phyloP scores from a whole-genome alignment of 2,329 filamentous ascomycete species.

The Calonectria montana region DNA sequence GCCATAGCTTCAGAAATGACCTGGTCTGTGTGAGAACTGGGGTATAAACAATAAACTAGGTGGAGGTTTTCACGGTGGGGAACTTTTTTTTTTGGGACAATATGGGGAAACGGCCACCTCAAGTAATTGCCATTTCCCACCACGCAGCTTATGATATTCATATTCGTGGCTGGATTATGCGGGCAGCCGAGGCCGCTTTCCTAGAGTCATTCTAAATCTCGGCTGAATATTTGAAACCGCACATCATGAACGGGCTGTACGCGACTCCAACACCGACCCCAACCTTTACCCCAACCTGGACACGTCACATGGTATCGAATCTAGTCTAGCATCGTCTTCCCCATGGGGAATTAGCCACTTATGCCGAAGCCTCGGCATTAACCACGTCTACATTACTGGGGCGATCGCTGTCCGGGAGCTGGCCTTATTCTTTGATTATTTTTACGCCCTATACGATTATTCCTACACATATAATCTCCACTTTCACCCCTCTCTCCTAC shows the following conservation, averaged over 20 bases:
- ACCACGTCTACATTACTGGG: not conserved
- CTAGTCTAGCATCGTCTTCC: not conserved
- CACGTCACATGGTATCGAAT: not conserved
- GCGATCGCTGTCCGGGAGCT: not conserved
- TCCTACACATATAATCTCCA: not conserved
- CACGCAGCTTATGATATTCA: not conserved
- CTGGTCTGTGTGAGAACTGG: not conserved
- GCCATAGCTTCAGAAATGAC: not conserved
- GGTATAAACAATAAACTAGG: not conserved
- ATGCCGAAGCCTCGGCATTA: not conserved
- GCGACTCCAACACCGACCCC: not conserved
- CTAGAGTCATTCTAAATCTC: not conserved
- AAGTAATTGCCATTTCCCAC: not conserved
- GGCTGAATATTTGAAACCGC: not conserved
- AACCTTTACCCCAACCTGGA: not conserved
- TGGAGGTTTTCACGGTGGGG: not conserved
- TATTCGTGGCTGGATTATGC: not conserved
- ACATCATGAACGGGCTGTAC: not conserved
- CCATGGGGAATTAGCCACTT: not conserved
- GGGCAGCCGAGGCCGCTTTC: not conserved
- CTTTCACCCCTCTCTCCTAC: not conserved
- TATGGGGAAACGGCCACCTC: not conserved
- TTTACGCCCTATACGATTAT: not conserved
- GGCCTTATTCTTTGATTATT: not conserved
- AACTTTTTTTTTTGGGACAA: not conserved